phyloP scores from a whole-genome alignment of 148 eudicot genomes.

The Drosera capensis region DNA sequence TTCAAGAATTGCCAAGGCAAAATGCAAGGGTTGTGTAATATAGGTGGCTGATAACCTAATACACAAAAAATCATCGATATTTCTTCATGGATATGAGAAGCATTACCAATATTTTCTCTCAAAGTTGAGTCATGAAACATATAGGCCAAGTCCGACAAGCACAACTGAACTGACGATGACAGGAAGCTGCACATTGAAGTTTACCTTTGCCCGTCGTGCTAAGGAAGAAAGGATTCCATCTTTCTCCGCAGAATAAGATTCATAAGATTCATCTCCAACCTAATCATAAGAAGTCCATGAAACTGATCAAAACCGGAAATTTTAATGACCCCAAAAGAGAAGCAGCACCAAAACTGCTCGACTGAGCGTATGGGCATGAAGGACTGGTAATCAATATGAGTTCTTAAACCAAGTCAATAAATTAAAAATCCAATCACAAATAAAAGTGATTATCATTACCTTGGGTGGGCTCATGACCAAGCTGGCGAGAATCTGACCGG shows the following conservation, averaged over 20 bases:
- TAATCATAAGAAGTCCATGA: slow-evolving; percentile 9
- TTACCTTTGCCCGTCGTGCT: slow-evolving; percentile 92
- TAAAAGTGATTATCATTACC: slow-evolving; percentile 23
- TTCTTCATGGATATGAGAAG: not conserved
- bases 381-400: too few relatives aligned
- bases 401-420: not conserved
- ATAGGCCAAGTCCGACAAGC: too few relatives aligned
- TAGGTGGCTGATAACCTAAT: too few relatives aligned
- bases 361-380: too few relatives aligned
- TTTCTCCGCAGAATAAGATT: slow-evolving; percentile 58
- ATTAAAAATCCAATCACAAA: not conserved
- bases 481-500: slow-evolving; percentile 92
- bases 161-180: not conserved
- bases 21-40: too few relatives aligned
- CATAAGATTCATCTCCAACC: slow-evolving; percentile 92
- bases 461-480: slow-evolving; percentile 91
- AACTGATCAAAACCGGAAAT: not conserved
- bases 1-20: too few relatives aligned
- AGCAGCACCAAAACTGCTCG: too few relatives aligned
- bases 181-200: not conserved
- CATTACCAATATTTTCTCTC: too few relatives aligned
- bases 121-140: not conserved
- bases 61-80: too few relatives aligned
- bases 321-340: too few relatives aligned
- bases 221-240: slow-evolving; percentile 80